These are phyloP conservation scores for Lentinula sp. DNA, from an alignment of 768 basidiomycete species.

Conservation along the genomic window DNA sequence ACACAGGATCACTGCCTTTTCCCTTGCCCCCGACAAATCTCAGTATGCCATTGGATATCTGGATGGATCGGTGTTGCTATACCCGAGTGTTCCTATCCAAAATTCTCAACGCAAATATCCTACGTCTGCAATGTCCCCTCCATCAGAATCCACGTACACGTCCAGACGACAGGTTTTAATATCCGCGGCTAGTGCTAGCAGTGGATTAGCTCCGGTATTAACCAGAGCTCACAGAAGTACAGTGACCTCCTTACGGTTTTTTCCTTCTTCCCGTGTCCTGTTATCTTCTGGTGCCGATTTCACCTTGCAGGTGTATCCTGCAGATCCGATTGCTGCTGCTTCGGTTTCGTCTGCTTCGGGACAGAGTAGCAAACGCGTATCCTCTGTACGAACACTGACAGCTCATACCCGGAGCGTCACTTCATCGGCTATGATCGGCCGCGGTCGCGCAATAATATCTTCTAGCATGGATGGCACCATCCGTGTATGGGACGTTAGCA, in stretches of 20 bases:
- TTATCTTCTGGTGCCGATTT: conserved; percentile 69
- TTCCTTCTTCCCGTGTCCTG: conserved; percentile 67
- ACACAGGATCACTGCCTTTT: conserved; percentile 58
- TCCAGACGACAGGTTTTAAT: conserved; percentile 6
- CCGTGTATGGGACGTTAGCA: conserved; percentile 67
- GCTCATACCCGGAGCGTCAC: conserved; percentile 67
- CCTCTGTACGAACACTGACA: conserved; percentile 54
- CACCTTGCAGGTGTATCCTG: conserved; percentile 57
- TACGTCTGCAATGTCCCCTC: conserved; percentile 2
- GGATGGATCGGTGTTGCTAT: conserved; percentile 52
- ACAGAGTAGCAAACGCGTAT: conserved; percentile 25
- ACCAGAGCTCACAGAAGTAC: conserved; percentile 44
- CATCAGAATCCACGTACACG: conserved; percentile 13
- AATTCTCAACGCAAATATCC: conserved; percentile 1
- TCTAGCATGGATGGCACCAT: conserved; percentile 63
- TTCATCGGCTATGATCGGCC: conserved; percentile 53
- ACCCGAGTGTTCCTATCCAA: conserved; percentile 25
- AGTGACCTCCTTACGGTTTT: conserved; percentile 53
- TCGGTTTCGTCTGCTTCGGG: not conserved
- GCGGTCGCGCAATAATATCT: conserved; percentile 64
- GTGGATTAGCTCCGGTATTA: conserved; percentile 18
- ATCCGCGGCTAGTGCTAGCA: conserved; percentile 5
- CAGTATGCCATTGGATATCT: conserved; percentile 57
- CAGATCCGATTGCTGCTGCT: conserved; percentile 30
- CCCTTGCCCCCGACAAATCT: conserved; percentile 51